Conservation (phyloP, 495 filamentous ascomycete genomes). For the Penicillium silybi region DNA sequence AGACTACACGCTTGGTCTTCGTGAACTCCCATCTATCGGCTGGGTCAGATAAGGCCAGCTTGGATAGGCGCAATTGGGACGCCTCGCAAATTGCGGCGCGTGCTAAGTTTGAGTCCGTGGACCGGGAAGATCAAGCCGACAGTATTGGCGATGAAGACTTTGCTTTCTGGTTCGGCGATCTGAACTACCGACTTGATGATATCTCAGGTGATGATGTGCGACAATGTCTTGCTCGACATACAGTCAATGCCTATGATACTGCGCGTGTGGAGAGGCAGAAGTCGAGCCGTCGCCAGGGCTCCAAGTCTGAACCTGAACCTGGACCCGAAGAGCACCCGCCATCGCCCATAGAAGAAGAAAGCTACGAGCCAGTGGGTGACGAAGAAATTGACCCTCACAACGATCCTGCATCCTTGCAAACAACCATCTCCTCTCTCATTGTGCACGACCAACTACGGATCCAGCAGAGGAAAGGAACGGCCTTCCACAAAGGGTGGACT, state of each 20-base stretch:
- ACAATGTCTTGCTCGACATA: conserved; percentile 76
- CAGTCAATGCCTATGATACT: conserved; percentile 67
- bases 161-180: conserved; percentile 92
- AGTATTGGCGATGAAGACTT: conserved; percentile 88
- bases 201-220: conserved; percentile 89
- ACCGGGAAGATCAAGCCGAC: conserved; percentile 53
- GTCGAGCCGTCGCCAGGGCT: conserved; percentile 26
- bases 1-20: conserved; percentile 83
- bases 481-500: conserved; percentile 86
- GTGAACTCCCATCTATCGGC: conserved; percentile 89
- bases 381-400: conserved; percentile 40
- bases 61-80: conserved; percentile 91
- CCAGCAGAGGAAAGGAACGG: conserved; percentile 67
- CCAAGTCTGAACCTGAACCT: background rate
- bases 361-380: conserved; percentile 23
- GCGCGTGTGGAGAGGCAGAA: conserved; percentile 26
- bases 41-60: conserved; percentile 67
- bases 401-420: conserved; percentile 69
- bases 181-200: conserved; percentile 90
- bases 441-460: conserved; percentile 84
- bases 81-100: conserved; percentile 68
- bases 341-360: background rate
- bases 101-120: conserved; percentile 69
- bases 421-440: conserved; percentile 78
- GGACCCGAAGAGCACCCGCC: background rate